Evolutionary conservation across 208 protist species (phyloP), one percentile per base, ranked within the genome.

Genomic region (Wallacemonas sp.): DNA sequence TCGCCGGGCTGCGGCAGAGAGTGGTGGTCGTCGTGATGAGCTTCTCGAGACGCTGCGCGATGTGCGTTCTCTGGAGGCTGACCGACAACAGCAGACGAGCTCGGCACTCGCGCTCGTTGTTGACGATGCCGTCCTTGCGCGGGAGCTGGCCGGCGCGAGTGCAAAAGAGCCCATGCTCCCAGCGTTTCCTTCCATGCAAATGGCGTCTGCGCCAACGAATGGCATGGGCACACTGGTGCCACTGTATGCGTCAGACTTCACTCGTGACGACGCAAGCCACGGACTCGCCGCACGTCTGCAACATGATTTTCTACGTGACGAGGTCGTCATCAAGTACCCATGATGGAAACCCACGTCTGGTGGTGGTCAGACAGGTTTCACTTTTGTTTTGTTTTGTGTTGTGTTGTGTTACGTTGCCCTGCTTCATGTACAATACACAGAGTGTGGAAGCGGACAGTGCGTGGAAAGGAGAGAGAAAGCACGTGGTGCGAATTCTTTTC

Each of bases 331-430:
- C 30, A 38, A 49, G 24, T 46, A 55, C 12, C 36, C 21, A 23
- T 56, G 33, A 34, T n/a, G n/a, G n/a, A n/a, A n/a, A n/a, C n/a
- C n/a, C n/a, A n/a, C n/a, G n/a, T n/a, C n/a, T n/a, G n/a, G n/a
- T n/a, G n/a, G n/a, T n/a, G n/a, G n/a, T n/a, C n/a, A 29, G 38
- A n/a, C 17, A 5, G 29, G 30, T 36, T 26, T 54, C 30, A 24
- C 43, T 54, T 54, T 54, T 44, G 58, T 76, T 57, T 68, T 61
- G 52, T 26, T 55, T 63, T 39, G 38, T 52, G 39, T 64, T 47
- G 63, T 38, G 64, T 1, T 63, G 24, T 52, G n/a, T 72, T 44
- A 36, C 0, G 12, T 54, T 54, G 46, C 17, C 9, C 8, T 54
- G 46, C 46, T 8, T 54, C 24, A 19, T 54, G 46, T 54, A 54